phyloP scores from a whole-genome alignment of 1,284 basidiomycete genomes.

The Xerocomus nothofagi region DNA sequence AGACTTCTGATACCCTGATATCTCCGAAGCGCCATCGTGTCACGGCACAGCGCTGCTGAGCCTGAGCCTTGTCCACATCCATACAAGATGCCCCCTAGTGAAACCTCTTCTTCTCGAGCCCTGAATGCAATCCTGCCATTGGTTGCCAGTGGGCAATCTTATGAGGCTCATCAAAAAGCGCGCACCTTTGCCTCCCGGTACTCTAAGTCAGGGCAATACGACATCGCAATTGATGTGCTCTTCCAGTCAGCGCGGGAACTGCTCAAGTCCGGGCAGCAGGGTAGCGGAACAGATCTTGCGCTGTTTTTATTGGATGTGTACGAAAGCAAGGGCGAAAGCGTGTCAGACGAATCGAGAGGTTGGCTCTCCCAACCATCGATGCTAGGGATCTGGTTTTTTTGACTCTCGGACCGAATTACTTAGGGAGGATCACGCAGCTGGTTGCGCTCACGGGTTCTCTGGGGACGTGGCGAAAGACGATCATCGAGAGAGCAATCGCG shows the following conservation, averaged over 20 bases:
- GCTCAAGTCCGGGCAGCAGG: slow-evolving; percentile 83
- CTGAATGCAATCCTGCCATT: slow-evolving; percentile 76
- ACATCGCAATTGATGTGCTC: slow-evolving; percentile 84
- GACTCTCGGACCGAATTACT: slow-evolving; percentile 9
- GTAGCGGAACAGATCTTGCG: slow-evolving; percentile 83
- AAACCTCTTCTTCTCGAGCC: slow-evolving; percentile 57
- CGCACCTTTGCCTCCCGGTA: slow-evolving; percentile 91
- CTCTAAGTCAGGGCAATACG: slow-evolving; percentile 72
- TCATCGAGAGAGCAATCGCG: slow-evolving; percentile 78
- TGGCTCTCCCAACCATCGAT: slow-evolving; percentile 2
- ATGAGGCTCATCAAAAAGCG: slow-evolving; percentile 94
- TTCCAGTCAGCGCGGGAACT: slow-evolving; percentile 84
- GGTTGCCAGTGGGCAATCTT: slow-evolving; percentile 67
- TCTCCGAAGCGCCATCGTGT: neutral
- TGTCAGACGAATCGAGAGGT: slow-evolving; percentile 77
- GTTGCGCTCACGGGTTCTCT: slow-evolving; percentile 73
- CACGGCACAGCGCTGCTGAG: neutral
- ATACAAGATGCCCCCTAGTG: slow-evolving; percentile 29
- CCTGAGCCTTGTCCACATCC: slow-evolving; percentile 10
- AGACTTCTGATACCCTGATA: slow-evolving; percentile 28
- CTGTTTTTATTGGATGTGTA: slow-evolving; percentile 81
- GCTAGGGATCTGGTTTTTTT: neutral
- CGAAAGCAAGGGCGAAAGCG: slow-evolving; percentile 63
- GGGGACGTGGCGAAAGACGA: slow-evolving; percentile 80
- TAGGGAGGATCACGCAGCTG: slow-evolving; percentile 78